Evolutionary conservation across 495 filamentous ascomycete species (phyloP).

Genomic region (Penicillium coprophilum): DNA sequence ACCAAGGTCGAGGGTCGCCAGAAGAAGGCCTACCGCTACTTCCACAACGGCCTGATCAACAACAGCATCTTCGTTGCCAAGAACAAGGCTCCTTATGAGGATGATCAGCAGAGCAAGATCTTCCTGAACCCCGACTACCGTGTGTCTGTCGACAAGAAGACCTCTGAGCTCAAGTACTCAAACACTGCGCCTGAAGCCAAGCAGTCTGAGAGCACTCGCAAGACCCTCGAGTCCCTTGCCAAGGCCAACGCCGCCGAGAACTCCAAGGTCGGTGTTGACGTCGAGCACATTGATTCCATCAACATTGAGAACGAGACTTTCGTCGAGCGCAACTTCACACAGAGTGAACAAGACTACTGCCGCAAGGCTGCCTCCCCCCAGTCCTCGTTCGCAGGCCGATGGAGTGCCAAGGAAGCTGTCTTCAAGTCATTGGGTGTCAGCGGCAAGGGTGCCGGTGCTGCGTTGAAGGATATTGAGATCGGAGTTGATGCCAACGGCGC

Average conservation of each 20-base stretch:
- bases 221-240: conserved; percentile 77
- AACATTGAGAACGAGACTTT: conserved; percentile 93
- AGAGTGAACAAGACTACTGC: conserved; percentile 80
- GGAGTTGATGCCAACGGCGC: conserved; percentile 73
- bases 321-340: conserved; percentile 90
- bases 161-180: conserved; percentile 71
- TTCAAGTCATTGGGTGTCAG: conserved; percentile 96
- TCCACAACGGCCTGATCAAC: conserved; percentile 95
- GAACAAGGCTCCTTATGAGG: conserved; percentile 81
- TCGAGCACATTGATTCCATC: conserved; percentile 80
- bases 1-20: conserved; percentile 86
- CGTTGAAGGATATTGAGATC: conserved; percentile 94
- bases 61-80: conserved; percentile 98
- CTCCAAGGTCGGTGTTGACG: conserved; percentile 88
- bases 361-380: conserved; percentile 71
- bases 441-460: conserved; percentile 82
- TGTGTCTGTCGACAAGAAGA: conserved; percentile 81
- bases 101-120: conserved; percentile 78
- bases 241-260: conserved; percentile 67
- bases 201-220: conserved; percentile 63
- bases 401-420: conserved; percentile 97
- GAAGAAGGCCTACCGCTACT: conserved; percentile 97
- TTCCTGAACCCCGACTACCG: conserved; percentile 96
- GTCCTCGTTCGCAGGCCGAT: conserved; percentile 86
- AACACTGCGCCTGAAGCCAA: conserved; percentile 58